Evolutionary conservation across 2,329 filamentous ascomycete genomes (phyloP).

Genomic region (Lasiodiplodia citricola): DNA sequence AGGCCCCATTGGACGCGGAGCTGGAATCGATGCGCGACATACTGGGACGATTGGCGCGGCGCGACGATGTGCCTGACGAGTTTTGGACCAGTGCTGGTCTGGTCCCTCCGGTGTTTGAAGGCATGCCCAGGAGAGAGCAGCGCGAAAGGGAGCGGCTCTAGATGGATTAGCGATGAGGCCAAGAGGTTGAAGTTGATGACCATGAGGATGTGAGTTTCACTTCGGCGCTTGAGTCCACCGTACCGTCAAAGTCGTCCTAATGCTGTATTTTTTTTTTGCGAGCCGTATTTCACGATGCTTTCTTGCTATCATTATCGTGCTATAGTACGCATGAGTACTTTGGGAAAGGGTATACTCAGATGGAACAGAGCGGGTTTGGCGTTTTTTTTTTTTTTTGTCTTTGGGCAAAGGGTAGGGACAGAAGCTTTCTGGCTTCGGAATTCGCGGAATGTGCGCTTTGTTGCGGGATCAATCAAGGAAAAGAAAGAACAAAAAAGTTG

Average conservation of each 20-base stretch:
- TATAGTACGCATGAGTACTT: background rate
- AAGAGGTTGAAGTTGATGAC: background rate
- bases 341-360: background rate
- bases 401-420: background rate
- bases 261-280: background rate
- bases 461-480: background rate
- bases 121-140: background rate
- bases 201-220: background rate
- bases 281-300: background rate
- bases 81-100: constrained; percentile 69
- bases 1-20: constrained; percentile 40
- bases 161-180: background rate
- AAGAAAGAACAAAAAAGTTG: background rate
- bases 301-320: background rate
- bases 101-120: constrained; percentile 10
- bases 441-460: background rate
- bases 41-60: constrained; percentile 69
- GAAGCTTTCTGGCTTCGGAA: background rate
- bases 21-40: constrained; percentile 74
- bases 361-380: background rate
- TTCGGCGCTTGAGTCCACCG: background rate
- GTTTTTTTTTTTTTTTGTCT: background rate
- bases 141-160: background rate
- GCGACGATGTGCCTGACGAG: constrained; percentile 79
- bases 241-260: background rate